Percentiles rank a stretch among this genome's conserved stretches.
phyloP scores from a whole-genome alignment of 75 land plant genomes.

The Cunninghamia lanceolata region DNA sequence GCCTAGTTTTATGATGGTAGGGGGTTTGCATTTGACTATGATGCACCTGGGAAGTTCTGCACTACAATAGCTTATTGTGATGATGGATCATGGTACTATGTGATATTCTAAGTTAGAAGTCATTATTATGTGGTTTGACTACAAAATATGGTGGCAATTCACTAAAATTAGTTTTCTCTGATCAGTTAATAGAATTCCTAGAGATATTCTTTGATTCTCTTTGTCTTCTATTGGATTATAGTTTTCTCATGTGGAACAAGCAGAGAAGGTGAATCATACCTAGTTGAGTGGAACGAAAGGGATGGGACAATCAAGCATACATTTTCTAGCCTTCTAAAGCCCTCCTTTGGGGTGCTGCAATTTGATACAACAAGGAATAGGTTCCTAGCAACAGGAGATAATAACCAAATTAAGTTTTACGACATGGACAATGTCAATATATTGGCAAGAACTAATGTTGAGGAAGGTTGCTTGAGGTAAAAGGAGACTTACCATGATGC shows the following conservation, averaged over 20 bases:
- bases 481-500: neutral
- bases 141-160: neutral
- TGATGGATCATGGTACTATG: slow-evolving; percentile 15
- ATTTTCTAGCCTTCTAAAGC: slow-evolving; percentile 56
- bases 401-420: slow-evolving; percentile 72
- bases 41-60: slow-evolving; percentile 17
- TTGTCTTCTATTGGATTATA: slow-evolving; percentile 17
- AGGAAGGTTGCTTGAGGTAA: slow-evolving; percentile 64
- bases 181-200: neutral
- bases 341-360: slow-evolving; percentile 55
- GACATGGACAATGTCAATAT: slow-evolving; percentile 67
- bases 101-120: neutral
- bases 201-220: neutral
- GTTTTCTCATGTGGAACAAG: slow-evolving; percentile 84
- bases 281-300: slow-evolving; percentile 85
- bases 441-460: slow-evolving; percentile 53
- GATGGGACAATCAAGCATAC: slow-evolving; percentile 73
- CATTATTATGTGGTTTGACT: neutral
- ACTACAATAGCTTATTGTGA: slow-evolving; percentile 19
- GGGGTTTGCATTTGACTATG: neutral
- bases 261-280: slow-evolving; percentile 71
- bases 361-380: slow-evolving; percentile 75
- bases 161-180: neutral
- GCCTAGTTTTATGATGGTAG: slow-evolving; percentile 1
- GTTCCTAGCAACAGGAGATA: slow-evolving; percentile 77